Conservation (phyloP, 2,329 filamentous ascomycete species). For the Chaetomium globosum region DNA sequence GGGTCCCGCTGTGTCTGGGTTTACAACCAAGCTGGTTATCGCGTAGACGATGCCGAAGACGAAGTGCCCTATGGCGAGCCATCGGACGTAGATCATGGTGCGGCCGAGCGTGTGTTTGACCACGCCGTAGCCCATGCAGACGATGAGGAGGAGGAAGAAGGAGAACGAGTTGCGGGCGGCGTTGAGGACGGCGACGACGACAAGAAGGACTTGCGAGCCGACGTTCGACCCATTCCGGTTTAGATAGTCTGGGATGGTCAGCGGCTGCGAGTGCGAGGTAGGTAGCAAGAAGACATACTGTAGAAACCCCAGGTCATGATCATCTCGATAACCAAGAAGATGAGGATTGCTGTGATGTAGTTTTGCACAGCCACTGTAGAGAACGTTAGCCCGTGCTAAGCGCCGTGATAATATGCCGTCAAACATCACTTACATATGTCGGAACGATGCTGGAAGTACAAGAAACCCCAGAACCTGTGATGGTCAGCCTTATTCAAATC, state of each 20-base stretch:
- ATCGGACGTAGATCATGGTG: slow-evolving; percentile 92
- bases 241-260: slow-evolving; percentile 70
- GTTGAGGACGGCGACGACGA: slow-evolving; percentile 90
- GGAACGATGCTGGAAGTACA: slow-evolving; percentile 90
- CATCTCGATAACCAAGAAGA: slow-evolving; percentile 94
- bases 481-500: slow-evolving; percentile 33
- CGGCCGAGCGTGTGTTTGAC: slow-evolving; percentile 90
- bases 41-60: slow-evolving; percentile 93
- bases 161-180: slow-evolving; percentile 96
- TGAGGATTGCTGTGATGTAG: slow-evolving; percentile 95
- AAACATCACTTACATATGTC: slow-evolving; percentile 71
- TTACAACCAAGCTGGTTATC: slow-evolving; percentile 83
- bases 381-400: slow-evolving; percentile 39
- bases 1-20: slow-evolving; percentile 86
- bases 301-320: slow-evolving; percentile 99
- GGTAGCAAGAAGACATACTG: slow-evolving; percentile 51
- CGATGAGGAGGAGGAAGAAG: slow-evolving; percentile 95
- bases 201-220: slow-evolving; percentile 81
- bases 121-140: slow-evolving; percentile 99
- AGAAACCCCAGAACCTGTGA: slow-evolving; percentile 80
- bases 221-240: slow-evolving; percentile 85
- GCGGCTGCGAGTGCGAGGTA: background rate
- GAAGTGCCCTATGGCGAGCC: slow-evolving; percentile 89
- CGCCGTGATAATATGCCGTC: background rate
- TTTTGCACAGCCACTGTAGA: slow-evolving; percentile 85